These are phyloP conservation scores for Botrytis elliptica DNA, from an alignment of 2,329 filamentous ascomycete genomes.

Conservation along the genomic window DNA sequence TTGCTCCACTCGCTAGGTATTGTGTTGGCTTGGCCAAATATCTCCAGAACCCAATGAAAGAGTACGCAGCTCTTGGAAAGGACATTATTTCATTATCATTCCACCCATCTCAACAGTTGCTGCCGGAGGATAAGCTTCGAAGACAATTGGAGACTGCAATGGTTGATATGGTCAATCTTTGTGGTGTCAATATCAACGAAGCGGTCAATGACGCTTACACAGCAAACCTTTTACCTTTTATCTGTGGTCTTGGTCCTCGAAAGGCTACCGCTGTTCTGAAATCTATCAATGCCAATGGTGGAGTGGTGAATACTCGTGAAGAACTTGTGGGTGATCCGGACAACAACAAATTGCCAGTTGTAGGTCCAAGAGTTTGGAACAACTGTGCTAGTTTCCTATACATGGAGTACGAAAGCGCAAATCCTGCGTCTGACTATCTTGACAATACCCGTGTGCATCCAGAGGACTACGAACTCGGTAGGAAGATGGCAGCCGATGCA, in stretches of 20 bases:
- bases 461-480: slow-evolving; percentile 95
- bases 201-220: slow-evolving; percentile 78
- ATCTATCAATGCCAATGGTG: slow-evolving; percentile 88
- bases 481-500: slow-evolving; percentile 97
- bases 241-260: slow-evolving; percentile 86
- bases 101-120: slow-evolving; percentile 83
- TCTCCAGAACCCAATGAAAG: slow-evolving; percentile 92
- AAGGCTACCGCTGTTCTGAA: slow-evolving; percentile 86
- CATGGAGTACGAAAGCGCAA: slow-evolving; percentile 82
- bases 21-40: slow-evolving; percentile 88
- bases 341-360: slow-evolving; percentile 71
- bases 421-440: slow-evolving; percentile 81
- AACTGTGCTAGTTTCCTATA: slow-evolving; percentile 96
- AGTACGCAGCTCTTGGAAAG: slow-evolving; percentile 89
- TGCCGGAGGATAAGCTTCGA: slow-evolving; percentile 82
- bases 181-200: slow-evolving; percentile 93
- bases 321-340: slow-evolving; percentile 89
- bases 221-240: slow-evolving; percentile 84
- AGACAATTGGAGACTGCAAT: slow-evolving; percentile 92
- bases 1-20: slow-evolving; percentile 79
- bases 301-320: slow-evolving; percentile 76
- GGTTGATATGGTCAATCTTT: slow-evolving; percentile 97
- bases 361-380: slow-evolving; percentile 89
- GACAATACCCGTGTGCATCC: slow-evolving; percentile 97
- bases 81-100: slow-evolving; percentile 86